Evolutionary conservation across 352 stramenopile species (phyloP).

Genomic region (Halophytophthora batemanensis): DNA sequence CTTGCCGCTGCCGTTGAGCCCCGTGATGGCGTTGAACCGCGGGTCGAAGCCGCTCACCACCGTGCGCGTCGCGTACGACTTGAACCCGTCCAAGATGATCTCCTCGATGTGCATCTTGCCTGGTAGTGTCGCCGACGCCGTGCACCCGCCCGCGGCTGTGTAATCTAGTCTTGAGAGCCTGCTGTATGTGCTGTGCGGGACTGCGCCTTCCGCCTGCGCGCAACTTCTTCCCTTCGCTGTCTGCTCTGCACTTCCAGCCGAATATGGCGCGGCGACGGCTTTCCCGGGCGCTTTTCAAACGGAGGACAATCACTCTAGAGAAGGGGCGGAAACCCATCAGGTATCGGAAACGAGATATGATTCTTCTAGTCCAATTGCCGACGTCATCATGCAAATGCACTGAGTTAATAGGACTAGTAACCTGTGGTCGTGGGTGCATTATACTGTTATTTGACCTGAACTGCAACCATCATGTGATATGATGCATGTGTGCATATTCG

Average conservation of each 20-base stretch:
- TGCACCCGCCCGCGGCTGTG: neutral
- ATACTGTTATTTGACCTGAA: no score
- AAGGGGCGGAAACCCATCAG: no score
- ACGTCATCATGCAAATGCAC: no score
- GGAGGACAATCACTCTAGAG: no score
- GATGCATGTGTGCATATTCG: no score
- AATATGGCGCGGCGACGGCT: conserved; percentile 30
- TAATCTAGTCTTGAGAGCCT: conserved; percentile 8
- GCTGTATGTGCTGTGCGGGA: neutral
- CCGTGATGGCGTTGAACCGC: conserved; percentile 99
- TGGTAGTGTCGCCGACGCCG: neutral
- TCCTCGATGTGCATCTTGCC: conserved; percentile 97
- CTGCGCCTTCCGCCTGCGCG: conserved; percentile 1
- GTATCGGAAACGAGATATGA: no score
- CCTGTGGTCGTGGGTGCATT: no score
- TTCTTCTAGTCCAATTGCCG: no score
- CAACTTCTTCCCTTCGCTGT: conserved; percentile 1
- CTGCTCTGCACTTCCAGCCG: conserved; percentile 37
- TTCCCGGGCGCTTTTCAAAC: no score
- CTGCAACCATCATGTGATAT: no score
- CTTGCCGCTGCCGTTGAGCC: conserved; percentile 99
- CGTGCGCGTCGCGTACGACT: conserved; percentile 99
- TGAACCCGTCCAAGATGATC: conserved; percentile 99
- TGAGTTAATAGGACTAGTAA: no score
- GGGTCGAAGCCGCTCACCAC: conserved; percentile 98